phyloP scores from a whole-genome alignment of 495 filamentous ascomycete species.

The Penicillium mononematosum region DNA sequence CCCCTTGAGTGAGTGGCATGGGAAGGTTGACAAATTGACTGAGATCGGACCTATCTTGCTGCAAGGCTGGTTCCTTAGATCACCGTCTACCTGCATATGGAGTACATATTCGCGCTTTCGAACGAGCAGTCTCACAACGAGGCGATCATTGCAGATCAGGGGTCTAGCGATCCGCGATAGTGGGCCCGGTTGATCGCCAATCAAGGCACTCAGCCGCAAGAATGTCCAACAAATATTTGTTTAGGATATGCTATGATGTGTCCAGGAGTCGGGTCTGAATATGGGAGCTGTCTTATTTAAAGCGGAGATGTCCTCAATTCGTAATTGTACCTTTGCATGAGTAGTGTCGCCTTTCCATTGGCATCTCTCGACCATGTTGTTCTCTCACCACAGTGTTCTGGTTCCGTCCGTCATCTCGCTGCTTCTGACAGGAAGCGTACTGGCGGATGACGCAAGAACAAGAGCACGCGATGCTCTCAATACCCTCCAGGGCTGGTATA shows the following conservation, averaged over 20 bases:
- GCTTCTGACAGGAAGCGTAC: conserved; percentile 6
- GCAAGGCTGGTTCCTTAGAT: conserved; percentile 14
- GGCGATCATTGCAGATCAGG: conserved; percentile 29
- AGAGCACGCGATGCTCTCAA: conserved; percentile 47
- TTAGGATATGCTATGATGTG: conserved; percentile 16
- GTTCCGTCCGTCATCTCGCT: conserved; percentile 11
- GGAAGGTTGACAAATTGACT: conserved; percentile 15
- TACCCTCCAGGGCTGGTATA: conserved; percentile 64
- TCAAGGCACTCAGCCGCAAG: conserved; percentile 15
- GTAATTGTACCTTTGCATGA: background rate
- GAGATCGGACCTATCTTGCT: conserved; percentile 14
- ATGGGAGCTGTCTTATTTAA: conserved; percentile 20
- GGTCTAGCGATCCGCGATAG: conserved; percentile 10
- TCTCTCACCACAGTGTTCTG: conserved; percentile 12
- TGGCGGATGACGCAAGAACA: conserved; percentile 22
- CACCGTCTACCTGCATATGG: conserved; percentile 2
- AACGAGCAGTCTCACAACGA: conserved; percentile 8
- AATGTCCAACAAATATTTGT: conserved; percentile 20
- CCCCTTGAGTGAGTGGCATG: conserved; percentile 20
- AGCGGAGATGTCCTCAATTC: background rate
- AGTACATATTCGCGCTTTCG: background rate
- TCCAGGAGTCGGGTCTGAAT: conserved; percentile 7
- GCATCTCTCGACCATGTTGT: conserved; percentile 16
- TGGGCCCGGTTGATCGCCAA: conserved; percentile 23
- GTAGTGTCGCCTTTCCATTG: background rate